Evolutionary conservation across 768 basidiomycete species (phyloP), one percentile per base, ranked within the genome.

Genomic region (Macrolepiota albuminosa): DNA sequence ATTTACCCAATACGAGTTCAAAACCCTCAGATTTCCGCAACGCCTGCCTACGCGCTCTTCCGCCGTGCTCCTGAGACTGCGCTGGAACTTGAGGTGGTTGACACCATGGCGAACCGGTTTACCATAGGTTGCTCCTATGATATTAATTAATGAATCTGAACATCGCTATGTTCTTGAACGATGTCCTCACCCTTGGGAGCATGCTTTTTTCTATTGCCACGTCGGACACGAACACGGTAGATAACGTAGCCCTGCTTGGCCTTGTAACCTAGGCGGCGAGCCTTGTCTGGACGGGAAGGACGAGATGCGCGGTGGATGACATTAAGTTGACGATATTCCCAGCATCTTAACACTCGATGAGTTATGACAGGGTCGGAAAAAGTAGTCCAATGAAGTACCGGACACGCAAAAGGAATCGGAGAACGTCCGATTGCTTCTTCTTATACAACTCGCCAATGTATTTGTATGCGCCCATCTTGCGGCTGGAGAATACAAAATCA

Each of bases 31-130:
- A 76, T 98, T 98, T 56, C 94, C 95, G 72, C 97, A 99, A 67
- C 95, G 85, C 71, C 85, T 87, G 63, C 96, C 97, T 65, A 98
- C 96, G 72, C 97, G 91, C 82, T 98, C 97, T 81, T 99, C 97
- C 53, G 97, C 97, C 59, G 89, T 90, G 69, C 90, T 89, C 75
- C 91, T 87, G 71, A 98, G 81, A 63, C 94, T 85, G 63, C 96
- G 88, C 79, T 98, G 96, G 83, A 84, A 93, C 78, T 99, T 99
- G 79, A 99, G 85, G 74, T 99, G 95, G 83, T 96, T 98, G 70
- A 98, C 92, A 87, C 95, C 97, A 82, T 98, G 97, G 74, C 90
- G 91, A 64, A 97, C 95, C 77, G 97, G 97, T 78, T 99, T 99
- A 76, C 97, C 97, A 76, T 86, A 98, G 71, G 96, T 98, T 55